phyloP scores from a whole-genome alignment of 495 filamentous ascomycete genomes.

The Xylaria nigripes region DNA sequence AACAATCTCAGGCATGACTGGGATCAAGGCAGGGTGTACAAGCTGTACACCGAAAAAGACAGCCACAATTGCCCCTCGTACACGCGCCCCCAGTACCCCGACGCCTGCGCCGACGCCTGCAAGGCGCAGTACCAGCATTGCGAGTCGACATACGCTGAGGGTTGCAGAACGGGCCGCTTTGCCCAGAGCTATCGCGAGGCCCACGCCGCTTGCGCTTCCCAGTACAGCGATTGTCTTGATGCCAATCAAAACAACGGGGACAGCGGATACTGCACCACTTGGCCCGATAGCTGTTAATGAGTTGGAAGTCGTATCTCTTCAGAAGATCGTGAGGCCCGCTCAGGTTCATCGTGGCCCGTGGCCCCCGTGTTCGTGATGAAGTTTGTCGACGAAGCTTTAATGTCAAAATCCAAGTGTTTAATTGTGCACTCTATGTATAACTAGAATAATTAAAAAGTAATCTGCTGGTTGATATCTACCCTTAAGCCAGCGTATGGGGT shows the following conservation, averaged over 20 bases:
- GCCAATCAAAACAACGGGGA: slow-evolving; percentile 21
- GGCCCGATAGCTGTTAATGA: neutral
- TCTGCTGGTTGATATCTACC: too few relatives aligned
- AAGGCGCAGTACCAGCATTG: slow-evolving; percentile 41
- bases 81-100: slow-evolving; percentile 13
- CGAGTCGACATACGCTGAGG: slow-evolving; percentile 34
- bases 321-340: neutral
- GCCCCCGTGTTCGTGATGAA: too few relatives aligned
- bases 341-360: too few relatives aligned
- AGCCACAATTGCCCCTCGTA: slow-evolving; percentile 32
- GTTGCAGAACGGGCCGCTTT: slow-evolving; percentile 27
- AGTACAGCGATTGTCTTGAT: slow-evolving; percentile 34
- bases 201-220: slow-evolving; percentile 30
- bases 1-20: slow-evolving; percentile 37
- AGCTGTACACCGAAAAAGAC: slow-evolving; percentile 35
- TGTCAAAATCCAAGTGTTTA: too few relatives aligned
- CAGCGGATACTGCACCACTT: slow-evolving; percentile 10
- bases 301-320: neutral
- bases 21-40: slow-evolving; percentile 31
- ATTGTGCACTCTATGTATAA: too few relatives aligned
- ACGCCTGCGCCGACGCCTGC: slow-evolving; percentile 42
- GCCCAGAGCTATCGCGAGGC: slow-evolving; percentile 25
- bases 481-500: too few relatives aligned
- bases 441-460: too few relatives aligned
- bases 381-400: too few relatives aligned